Evolutionary conservation across 345 rosid species (phyloP), one percentile per base, ranked within the genome.

Genomic region (Barbarea vulgaris): DNA sequence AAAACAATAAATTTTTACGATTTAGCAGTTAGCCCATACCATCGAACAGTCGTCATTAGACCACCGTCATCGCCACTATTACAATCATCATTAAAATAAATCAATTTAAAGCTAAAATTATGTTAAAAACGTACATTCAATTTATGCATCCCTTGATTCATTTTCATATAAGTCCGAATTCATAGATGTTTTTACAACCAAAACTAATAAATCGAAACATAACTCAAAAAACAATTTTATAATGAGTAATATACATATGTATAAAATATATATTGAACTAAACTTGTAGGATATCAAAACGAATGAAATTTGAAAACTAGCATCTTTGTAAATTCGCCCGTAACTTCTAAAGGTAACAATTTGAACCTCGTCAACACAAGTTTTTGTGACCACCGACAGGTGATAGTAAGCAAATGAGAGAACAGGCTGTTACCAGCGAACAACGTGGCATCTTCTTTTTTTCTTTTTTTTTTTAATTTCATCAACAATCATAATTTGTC

Each of bases 391-490:
- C 72, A 77, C 80, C 76, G 80, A 77, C 76, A 64, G 30, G 25
- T 68, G 42, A 41, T 68, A 33, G 39, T 41, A 10, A 10, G 17
- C 7, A 44, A 51, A 52, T 52, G 19, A 60, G 47, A 62, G 48
- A 24, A 59, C 69, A 72, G 77, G 64, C 77, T 72, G 77, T 66
- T 72, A 57, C 33, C 64, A 76, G 75, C 52, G 42, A 25, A 69
- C 74, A 70, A 64, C 76, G 53, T 64, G 67, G 53, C 60, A 46
- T 70, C 60, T 64, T 70, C 37, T 64, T 24, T 10, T 68, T 25
- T 6, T 30, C 7, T 6, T 31, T 8, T 41, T 3, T 3, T 31
- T 48, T 27, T 2, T 5, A 70, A 57, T 19, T 36, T 7, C 31
- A 34, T 2, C 31, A 37, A 57, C 25, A 17, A 58, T 47, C 33